phyloP scores from a whole-genome alignment of 164 flowering plant species.

The Macadamia tetraphylla region DNA sequence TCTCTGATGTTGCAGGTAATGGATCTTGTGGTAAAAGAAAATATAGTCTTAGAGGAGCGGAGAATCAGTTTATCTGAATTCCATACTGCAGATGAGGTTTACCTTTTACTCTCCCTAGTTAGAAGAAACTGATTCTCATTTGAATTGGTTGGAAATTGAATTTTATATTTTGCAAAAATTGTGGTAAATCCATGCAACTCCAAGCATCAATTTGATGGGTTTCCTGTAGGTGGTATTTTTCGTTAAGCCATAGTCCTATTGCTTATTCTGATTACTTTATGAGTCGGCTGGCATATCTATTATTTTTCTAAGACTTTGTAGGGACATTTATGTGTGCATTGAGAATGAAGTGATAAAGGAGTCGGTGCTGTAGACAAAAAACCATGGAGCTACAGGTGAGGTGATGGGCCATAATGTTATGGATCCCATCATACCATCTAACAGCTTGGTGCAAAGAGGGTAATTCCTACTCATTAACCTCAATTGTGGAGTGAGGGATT shows the following conservation, averaged over 20 bases:
- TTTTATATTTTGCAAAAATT: neutral
- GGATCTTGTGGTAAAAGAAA: constrained; percentile 84
- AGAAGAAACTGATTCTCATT: neutral
- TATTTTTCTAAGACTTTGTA: too few species aligned
- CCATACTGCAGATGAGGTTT: constrained; percentile 97
- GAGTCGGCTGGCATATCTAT: neutral
- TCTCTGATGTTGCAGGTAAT: constrained; percentile 61
- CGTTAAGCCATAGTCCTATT: neutral
- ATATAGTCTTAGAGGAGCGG: constrained; percentile 67
- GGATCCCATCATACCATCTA: too few species aligned
- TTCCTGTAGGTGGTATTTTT: too few species aligned
- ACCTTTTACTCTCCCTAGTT: constrained; percentile 3
- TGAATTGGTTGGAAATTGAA: neutral
- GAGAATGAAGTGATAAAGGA: too few species aligned
- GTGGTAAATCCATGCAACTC: neutral
- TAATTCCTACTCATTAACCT: too few species aligned
- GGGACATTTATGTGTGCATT: too few species aligned
- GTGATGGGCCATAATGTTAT: too few species aligned
- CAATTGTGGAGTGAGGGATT: too few species aligned
- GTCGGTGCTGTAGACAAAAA: too few species aligned
- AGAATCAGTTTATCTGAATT: constrained; percentile 91
- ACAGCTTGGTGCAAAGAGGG: too few species aligned
- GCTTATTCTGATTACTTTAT: neutral
- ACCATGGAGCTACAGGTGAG: too few species aligned
- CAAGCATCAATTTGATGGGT: neutral